Percentiles rank a stretch among this genome's conserved stretches.
phyloP scores from a whole-genome alignment of 169 alveolate species.

The Plasmodium falciparum region DNA sequence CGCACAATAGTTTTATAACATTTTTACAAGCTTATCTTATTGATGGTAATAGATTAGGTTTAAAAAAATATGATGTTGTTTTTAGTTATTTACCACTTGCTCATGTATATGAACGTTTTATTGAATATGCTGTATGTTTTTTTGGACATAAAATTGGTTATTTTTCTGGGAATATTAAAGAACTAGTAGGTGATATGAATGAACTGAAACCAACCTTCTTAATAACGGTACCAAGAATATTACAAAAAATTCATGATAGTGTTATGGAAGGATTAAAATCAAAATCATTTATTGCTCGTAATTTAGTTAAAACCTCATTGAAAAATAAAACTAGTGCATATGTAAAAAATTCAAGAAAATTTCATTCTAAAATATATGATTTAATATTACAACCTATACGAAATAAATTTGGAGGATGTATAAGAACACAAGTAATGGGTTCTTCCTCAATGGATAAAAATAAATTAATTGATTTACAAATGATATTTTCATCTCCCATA shows the following conservation, averaged over 20 bases:
- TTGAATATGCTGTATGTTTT: constrained; percentile 81
- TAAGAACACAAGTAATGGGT: constrained; percentile 83
- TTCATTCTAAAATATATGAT: constrained; percentile 76
- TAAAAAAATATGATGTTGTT: constrained; percentile 81
- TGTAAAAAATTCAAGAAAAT: constrained; percentile 77
- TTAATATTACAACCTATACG: constrained; percentile 81
- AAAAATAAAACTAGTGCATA: constrained; percentile 62
- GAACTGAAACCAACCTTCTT: constrained; percentile 84
- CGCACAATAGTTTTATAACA: constrained; percentile 89
- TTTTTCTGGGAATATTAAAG: constrained; percentile 91
- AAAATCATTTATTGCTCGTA: constrained; percentile 76
- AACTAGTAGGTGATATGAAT: constrained; percentile 90
- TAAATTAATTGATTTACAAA: constrained; percentile 81
- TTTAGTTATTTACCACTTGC: constrained; percentile 94
- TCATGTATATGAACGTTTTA: constrained; percentile 93
- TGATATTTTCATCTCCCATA: constrained; percentile 79
- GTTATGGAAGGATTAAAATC: constrained; percentile 79
- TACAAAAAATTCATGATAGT: constrained; percentile 84
- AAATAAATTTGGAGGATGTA: constrained; percentile 82
- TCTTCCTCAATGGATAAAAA: constrained; percentile 83
- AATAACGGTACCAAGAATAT: constrained; percentile 86
- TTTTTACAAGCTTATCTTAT: constrained; percentile 78
- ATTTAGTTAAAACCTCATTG: constrained; percentile 80
- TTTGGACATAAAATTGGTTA: constrained; percentile 91
- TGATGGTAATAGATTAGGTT: constrained; percentile 82